Base-by-base conservation (phyloP, 176 grass and related monocot species). In the Alopecurus myosuroides region DNA sequence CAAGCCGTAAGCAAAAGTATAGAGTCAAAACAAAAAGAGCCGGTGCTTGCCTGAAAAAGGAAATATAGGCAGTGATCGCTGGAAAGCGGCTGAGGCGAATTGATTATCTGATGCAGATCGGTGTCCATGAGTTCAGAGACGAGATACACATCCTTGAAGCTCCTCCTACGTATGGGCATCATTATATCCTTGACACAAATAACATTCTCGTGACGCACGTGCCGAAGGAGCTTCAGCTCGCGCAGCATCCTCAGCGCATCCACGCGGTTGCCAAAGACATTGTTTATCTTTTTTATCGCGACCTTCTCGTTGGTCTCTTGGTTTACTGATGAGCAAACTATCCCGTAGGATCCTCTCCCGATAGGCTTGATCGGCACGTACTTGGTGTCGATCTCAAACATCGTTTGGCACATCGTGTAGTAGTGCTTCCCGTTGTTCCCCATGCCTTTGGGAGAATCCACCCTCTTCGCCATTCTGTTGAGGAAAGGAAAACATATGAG, bases 21-120 rank as follows among this genome's bases (percentile, higher is more conserved):
- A 82, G 12, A 76, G 19, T 56, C 17, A n/a, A 22, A 70, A n/a
- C n/a, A n/a, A 82, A 51, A 9, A 51, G 71, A n/a, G 30, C 31
- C 14, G 1, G 4, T 17, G 37, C 42, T 62, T 55, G 86, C 91
- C 88, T 94, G 91, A 77, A 94, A 91, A 72, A 91, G 88, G 42
- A 94, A 94, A 60, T 91, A 94, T 55, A 76, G 88, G 79, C 91
- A 94, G 64, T 94, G 88, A 12, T 94, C 85, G 63, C 71, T 86
- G 7, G 91, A 91, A 64, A 94, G 88, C 51, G 73, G 35, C 20
- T 83, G 78, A 40, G 78, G 71, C 6, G 91, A 94, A 26, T 77
- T 94, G 35, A 94, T 86, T 50, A 94, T 88, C 35, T 94, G 74
- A 56, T 94, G 78, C 41, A 94, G 74, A 77, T 94, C 88, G 3